Conservation (phyloP, 2,329 filamentous ascomycete species). For the Phaeosphaeriaceae sp. region DNA sequence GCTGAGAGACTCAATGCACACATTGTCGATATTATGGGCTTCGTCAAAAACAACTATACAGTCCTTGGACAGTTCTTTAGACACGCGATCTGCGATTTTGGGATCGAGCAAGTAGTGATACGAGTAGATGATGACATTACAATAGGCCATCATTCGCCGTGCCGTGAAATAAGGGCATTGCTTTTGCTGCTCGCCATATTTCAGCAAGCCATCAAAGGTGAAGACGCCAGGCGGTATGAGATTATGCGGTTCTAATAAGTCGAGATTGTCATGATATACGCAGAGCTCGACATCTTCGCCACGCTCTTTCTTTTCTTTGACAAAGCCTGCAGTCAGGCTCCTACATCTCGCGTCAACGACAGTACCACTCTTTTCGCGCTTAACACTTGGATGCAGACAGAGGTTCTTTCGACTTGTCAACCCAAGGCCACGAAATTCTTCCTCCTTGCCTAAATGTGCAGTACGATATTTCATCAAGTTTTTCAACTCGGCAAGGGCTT, state of each 20-base stretch:
- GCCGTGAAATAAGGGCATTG: constrained; percentile 98
- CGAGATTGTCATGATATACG: constrained; percentile 97
- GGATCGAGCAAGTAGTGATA: constrained; percentile 98
- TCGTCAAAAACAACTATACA: constrained; percentile 99
- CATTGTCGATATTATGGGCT: constrained; percentile 99
- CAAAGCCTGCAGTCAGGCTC: constrained; percentile 93
- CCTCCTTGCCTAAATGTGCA: constrained; percentile 84
- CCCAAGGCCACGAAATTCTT: constrained; percentile 92
- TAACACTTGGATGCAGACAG: constrained; percentile 94
- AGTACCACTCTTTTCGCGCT: constrained; percentile 91
- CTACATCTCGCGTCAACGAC: constrained; percentile 96
- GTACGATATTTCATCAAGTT: constrained; percentile 93
- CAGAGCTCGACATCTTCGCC: constrained; percentile 95
- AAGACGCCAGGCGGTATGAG: constrained; percentile 94
- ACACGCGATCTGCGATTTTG: constrained; percentile 95
- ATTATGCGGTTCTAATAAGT: constrained; percentile 92
- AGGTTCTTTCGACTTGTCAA: constrained; percentile 96
- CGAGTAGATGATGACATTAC: constrained; percentile 99
- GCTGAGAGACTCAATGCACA: constrained; percentile 96
- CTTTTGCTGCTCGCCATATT: constrained; percentile 92
- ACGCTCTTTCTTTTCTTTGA: constrained; percentile 95
- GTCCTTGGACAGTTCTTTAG: constrained; percentile 94
- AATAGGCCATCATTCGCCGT: constrained; percentile 98
- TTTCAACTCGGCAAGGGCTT: constrained; percentile 89
- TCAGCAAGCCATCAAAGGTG: constrained; percentile 87